A percentile compares a stretch with the other conserved stretches of the same genome.
Evolutionary conservation across 2,329 filamentous ascomycete genomes (phyloP).

Genomic region (Cladosporium sp.): DNA sequence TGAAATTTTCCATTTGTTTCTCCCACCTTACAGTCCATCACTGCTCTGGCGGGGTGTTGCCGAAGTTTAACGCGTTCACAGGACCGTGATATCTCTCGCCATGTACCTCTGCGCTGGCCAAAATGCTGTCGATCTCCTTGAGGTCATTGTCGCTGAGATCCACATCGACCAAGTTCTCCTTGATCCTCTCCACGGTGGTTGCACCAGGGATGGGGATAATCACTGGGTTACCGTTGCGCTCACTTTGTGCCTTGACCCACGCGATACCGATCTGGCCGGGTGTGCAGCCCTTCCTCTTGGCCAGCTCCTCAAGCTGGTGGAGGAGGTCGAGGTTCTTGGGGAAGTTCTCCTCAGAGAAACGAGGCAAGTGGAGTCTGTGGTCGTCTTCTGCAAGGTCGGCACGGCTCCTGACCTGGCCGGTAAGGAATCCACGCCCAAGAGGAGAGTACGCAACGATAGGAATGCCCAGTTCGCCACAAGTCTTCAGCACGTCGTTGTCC

Average conservation of each 20-base stretch:
- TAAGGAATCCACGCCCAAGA: slow-evolving; percentile 59
- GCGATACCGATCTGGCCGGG: slow-evolving; percentile 46
- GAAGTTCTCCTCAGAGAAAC: slow-evolving; percentile 62
- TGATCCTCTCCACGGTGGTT: slow-evolving; percentile 33
- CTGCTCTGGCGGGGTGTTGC: slow-evolving; percentile 24
- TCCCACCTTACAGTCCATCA: not conserved
- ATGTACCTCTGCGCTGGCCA: slow-evolving; percentile 42
- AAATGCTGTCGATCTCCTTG: slow-evolving; percentile 49
- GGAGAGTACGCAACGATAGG: slow-evolving; percentile 71
- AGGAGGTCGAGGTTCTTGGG: slow-evolving; percentile 61
- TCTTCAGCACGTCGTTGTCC: slow-evolving; percentile 53
- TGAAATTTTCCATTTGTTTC: too few species aligned
- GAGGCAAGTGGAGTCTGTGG: slow-evolving; percentile 44
- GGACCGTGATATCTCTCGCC: slow-evolving; percentile 39
- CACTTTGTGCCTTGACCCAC: slow-evolving; percentile 45
- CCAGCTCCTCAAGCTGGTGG: slow-evolving; percentile 53
- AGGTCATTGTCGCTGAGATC: slow-evolving; percentile 45
- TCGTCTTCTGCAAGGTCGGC: slow-evolving; percentile 56
- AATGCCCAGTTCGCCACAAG: slow-evolving; percentile 60
- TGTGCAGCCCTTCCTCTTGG: slow-evolving; percentile 52
- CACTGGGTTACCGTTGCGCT: slow-evolving; percentile 40
- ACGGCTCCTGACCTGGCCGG: slow-evolving; percentile 46
- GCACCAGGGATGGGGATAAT: slow-evolving; percentile 44
- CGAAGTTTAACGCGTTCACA: slow-evolving; percentile 22
- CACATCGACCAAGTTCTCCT: slow-evolving; percentile 39